Evolutionary conservation across 2,329 filamentous ascomycete genomes (phyloP), one percentile per base, ranked within the genome.

Genomic region (Blastomyces percursus): DNA sequence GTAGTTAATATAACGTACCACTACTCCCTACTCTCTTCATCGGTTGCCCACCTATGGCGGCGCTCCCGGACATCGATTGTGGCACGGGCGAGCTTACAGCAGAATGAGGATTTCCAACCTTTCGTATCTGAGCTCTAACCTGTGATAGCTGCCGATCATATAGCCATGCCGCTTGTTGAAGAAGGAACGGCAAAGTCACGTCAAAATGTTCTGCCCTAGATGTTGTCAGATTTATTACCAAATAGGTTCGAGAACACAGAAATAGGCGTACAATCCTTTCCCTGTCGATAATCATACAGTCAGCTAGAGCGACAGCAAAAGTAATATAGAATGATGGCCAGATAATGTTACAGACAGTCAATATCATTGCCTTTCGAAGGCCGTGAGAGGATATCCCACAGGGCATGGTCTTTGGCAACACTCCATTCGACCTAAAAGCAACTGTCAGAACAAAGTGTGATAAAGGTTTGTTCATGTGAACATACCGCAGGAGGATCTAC

Each of bases 111-210:
- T 70, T 74, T 48, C 72, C 75, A 9, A 79, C 77, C 64, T 88
- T 94, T 65, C 89, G 86, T 79, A 97, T 91, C 76, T 96, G 91
- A 24, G 89, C 91, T 67, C 90, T 86, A 57, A 97, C 90, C 73
- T 96, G 91, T 0, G 90, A 89, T 35, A 95, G 84, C 77, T 97
- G 91, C 60, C 90, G 83, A 73, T 97, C 92, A 71, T 94, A 96
- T 6, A 97, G 84, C 84, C 91, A 96, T 74, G 91, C 91, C 66
- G 91, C 91, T 76, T 99, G 91, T 72, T 96, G 90, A 19, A 96
- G 84, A 40, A 99, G 82, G 71, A 97, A 97, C 50, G 91, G 83
- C 63, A 95, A 85, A 32, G 90, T 88, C 24, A 96, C 93, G 66
- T 92, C 84, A 75, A 96, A 96, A 55, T 84, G 81, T 60, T 83